Conservation (phyloP, 2,329 filamentous ascomycete species). For the Tolypocladium pustulatum region DNA sequence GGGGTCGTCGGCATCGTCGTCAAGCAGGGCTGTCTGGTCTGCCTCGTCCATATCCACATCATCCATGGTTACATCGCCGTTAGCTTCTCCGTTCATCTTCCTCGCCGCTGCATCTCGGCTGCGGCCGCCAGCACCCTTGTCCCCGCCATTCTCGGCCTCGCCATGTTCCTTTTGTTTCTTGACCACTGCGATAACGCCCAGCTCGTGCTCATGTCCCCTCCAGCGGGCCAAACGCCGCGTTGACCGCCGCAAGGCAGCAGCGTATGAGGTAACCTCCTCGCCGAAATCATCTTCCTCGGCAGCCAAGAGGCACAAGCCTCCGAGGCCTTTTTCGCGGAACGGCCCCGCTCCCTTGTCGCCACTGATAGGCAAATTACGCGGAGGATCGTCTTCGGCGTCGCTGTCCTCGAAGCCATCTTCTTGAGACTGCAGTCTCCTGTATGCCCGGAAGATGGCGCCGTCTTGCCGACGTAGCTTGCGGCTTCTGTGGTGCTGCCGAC, state of each 20-base stretch:
- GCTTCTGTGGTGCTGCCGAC: conserved; percentile 52
- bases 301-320: conserved; percentile 52
- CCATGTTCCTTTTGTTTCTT: conserved; percentile 28
- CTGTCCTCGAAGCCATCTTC: conserved; percentile 50
- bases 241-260: conserved; percentile 53
- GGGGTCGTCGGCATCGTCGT: conserved; percentile 33
- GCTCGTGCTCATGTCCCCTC: conserved; percentile 35
- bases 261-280: conserved; percentile 59
- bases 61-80: conserved; percentile 38
- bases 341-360: conserved; percentile 18
- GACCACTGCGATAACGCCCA: conserved; percentile 34
- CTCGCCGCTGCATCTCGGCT: conserved; percentile 4
- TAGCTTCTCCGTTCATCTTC: conserved; percentile 21
- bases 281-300: conserved; percentile 64
- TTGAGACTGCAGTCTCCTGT: conserved; percentile 49
- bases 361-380: conserved; percentile 17
- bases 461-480: conserved; percentile 52
- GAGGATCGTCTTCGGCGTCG: conserved; percentile 42
- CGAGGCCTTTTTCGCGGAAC: conserved; percentile 48
- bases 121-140: conserved; percentile 17
- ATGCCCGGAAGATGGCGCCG: conserved; percentile 56
- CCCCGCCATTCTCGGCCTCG: conserved; percentile 15
- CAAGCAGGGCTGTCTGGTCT: conserved; percentile 24
- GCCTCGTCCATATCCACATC: conserved; percentile 43
- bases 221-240: conserved; percentile 60